Base-by-base conservation (phyloP, 768 basidiomycete genomes). In the Imleria badia region DNA sequence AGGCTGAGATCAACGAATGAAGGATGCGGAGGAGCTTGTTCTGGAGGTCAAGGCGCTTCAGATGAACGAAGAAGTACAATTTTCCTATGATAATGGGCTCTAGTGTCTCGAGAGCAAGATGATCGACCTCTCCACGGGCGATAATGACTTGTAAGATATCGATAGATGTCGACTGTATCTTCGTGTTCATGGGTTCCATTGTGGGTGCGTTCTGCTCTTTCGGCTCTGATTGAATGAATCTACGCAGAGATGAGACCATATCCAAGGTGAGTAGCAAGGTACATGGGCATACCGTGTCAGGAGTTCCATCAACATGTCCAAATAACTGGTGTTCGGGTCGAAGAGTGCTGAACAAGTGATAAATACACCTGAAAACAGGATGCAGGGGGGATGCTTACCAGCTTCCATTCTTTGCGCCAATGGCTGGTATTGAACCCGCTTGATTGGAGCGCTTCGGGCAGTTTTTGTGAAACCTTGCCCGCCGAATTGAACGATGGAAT, bases 21-120 rank as follows among this genome's bases (percentile, higher is more conserved):
- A 98, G 80, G 13, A 96, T 82, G 66, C 94, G 93, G 5, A 98
- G 80, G 45, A 96, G 81, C 67, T 94, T 96, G 77, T 91, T 94
- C 75, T 98, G 97, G 14, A 94, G 76, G 63, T 96, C 90, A 38
- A 94, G 80, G 34, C 85, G 79, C 36, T 72, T 74, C 20, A 76
- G 73, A 65, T 95, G 89, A 31, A 97, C 75, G 43, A 79, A 85
- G 45, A 81, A 76, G 68, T 83, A 94, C 2, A 96, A 78, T 68
- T 91, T 92, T 43, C 80, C 80, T 26, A 94, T 76, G 42, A 96
- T 77, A 8, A 79, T 78, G 6, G 83, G 79, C 66, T 95, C 89
- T 41, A 95, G 76, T 22, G 75, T 75, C 53, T 87, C 82, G 2
- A 92, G 75, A 0, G 79, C 66, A 17, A 79, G 61, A 11, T 71